phyloP scores from a whole-genome alignment of 2,329 filamentous ascomycete genomes.

The Cytospora chrysosperma region DNA sequence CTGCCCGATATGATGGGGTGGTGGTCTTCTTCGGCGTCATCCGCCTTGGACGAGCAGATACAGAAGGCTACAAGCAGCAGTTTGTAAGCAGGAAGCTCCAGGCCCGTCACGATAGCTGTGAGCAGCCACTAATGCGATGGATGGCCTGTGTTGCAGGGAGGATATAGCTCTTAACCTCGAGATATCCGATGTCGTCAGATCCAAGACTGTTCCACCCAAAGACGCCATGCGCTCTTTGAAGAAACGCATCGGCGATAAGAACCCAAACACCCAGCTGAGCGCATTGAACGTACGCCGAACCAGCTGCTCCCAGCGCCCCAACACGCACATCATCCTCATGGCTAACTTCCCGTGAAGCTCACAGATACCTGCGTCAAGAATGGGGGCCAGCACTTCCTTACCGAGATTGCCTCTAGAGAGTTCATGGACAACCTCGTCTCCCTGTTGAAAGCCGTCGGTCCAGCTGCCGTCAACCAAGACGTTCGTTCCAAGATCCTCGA shows the following conservation, averaged over 20 bases:
- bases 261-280: conserved; percentile 93
- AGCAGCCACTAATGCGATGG: conserved; percentile 24
- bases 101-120: not conserved
- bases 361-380: conserved; percentile 99
- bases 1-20: conserved; percentile 74
- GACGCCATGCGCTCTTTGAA: conserved; percentile 98
- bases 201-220: conserved; percentile 94
- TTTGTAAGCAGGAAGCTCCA: conserved; percentile 60
- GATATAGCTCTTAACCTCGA: conserved; percentile 97
- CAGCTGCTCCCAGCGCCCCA: not conserved
- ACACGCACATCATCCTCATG: not conserved
- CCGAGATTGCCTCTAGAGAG: conserved; percentile 92
- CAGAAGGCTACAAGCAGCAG: conserved; percentile 93
- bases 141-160: conserved; percentile 56
- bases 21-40: conserved; percentile 91
- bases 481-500: conserved; percentile 91
- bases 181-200: conserved; percentile 95
- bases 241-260: conserved; percentile 91
- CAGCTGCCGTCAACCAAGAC: conserved; percentile 74
- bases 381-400: conserved; percentile 90
- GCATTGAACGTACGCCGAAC: conserved; percentile 73
- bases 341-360: conserved; percentile 51
- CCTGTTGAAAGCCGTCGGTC: conserved; percentile 76
- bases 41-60: conserved; percentile 93
- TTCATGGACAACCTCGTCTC: conserved; percentile 98